Evolutionary conservation across 2,329 filamentous ascomycete genomes (phyloP), one percentile per base, ranked within the genome.

Genomic region (Ploettnerulaceae sp.): DNA sequence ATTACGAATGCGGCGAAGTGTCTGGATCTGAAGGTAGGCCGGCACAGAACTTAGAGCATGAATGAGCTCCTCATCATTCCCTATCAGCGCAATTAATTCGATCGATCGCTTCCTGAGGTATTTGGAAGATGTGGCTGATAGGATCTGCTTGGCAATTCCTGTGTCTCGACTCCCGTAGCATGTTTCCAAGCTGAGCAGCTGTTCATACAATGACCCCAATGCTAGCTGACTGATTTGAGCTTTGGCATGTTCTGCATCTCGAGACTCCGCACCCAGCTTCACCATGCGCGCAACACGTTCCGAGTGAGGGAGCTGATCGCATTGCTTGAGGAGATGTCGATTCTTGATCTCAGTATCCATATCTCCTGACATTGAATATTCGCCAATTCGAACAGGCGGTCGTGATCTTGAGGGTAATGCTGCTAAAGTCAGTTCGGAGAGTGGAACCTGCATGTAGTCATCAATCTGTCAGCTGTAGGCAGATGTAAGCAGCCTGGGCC

Each of bases 151-250:
- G 7, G 51, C 51, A 14, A 54, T 40, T 5, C 29, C 21, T 25
- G 48, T 17, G 17, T 49, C 33, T 5, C 41, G 39, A n/a, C 52
- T 54, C 9, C 46, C 46, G 44, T 49, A 47, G 39, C 45, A 49
- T 7, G 43, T 36, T 24, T 52, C 17, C 8, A 54, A 25, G 14
- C 26, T 17, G 3, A 47, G 18, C 21, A 35, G 26, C 33, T 49
- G 38, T 17, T 51, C 40, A 21, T 54, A 54, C 2, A 41, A 14
- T 2, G 51, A 38, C 5, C 25, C 25, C 7, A 20, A 26, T 7
- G 39, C 34, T 3, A 48, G 33, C 18, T 20, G 20, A 9, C 29
- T 11, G 18, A 53, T 47, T 11, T 38, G 11, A 12, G 12, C 9
- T 25, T 35, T 43, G 3, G 29, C 22, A n/a, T n/a, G 14, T 2